phyloP scores from a whole-genome alignment of 23 red algal species.

The Pyropia yezoensis region DNA sequence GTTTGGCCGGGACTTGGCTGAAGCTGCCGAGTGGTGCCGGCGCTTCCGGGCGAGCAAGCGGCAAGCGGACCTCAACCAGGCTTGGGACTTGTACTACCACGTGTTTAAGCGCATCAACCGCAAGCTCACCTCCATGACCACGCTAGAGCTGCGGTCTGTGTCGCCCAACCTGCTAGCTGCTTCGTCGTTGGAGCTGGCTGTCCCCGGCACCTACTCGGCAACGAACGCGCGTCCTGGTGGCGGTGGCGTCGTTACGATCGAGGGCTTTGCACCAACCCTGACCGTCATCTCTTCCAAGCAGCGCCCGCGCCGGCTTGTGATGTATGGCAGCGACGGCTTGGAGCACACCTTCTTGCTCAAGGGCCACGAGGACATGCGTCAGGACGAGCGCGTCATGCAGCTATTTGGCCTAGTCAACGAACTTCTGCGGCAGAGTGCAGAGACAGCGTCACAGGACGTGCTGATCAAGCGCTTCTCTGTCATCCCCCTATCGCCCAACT shows the following conservation, averaged over 20 bases:
- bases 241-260: conserved; percentile 48
- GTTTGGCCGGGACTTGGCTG: conserved; percentile 73
- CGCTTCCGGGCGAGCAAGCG: conserved; percentile 50
- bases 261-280: conserved; percentile 51
- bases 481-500: conserved; percentile 65
- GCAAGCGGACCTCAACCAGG: conserved; percentile 67
- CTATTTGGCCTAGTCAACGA: conserved; percentile 88
- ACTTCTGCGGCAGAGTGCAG: conserved; percentile 53
- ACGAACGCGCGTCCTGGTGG: conserved; percentile 11
- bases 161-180: conserved; percentile 59
- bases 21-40: conserved; percentile 66
- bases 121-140: conserved; percentile 33
- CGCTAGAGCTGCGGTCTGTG: conserved; percentile 67
- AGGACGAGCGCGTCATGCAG: conserved; percentile 98
- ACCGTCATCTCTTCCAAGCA: conserved; percentile 91
- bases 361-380: conserved; percentile 96
- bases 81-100: conserved; percentile 82
- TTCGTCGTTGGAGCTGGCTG: conserved; percentile 51
- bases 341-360: conserved; percentile 96
- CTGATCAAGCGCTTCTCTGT: conserved; percentile 67
- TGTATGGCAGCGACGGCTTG: conserved; percentile 84
- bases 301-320: conserved; percentile 74
- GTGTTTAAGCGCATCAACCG: conserved; percentile 81
- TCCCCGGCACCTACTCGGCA: conserved; percentile 83
- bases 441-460: not conserved